Evolutionary conservation across 1,284 basidiomycete species (phyloP).

Genomic region (Apiotrichum veenhuisii): DNA sequence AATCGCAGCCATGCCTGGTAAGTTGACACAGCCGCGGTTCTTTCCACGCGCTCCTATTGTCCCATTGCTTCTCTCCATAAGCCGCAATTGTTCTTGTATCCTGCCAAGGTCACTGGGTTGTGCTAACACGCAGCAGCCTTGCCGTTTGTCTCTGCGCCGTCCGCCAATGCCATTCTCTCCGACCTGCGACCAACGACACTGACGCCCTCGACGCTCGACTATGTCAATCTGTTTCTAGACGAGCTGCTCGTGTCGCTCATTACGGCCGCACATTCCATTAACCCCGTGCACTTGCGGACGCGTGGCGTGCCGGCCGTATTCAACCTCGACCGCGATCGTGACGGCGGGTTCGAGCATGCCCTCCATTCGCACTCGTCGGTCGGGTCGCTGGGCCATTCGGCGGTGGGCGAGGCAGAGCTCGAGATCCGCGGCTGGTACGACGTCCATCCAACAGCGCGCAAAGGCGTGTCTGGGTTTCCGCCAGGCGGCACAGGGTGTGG

Average conservation of each 20-base stretch:
- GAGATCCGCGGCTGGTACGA: conserved; percentile 77
- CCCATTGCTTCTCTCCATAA: too few species aligned
- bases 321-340: conserved; percentile 51
- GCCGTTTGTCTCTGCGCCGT: conserved; percentile 61
- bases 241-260: conserved; percentile 77
- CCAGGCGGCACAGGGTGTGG: conserved; percentile 35
- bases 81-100: too few species aligned
- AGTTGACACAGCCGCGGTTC: neutral
- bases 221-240: conserved; percentile 80
- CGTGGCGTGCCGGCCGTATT: conserved; percentile 65
- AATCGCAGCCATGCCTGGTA: conserved; percentile 2
- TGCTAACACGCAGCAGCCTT: neutral
- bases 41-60: too few species aligned
- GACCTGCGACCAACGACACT: conserved; percentile 85
- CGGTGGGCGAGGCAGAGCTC: conserved; percentile 84
- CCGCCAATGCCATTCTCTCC: conserved; percentile 82
- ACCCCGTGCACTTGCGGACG: conserved; percentile 68
- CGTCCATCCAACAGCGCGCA: conserved; percentile 43
- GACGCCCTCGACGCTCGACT: conserved; percentile 64
- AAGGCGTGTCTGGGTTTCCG: conserved; percentile 26
- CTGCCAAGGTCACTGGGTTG: too few species aligned
- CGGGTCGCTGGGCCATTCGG: conserved; percentile 71
- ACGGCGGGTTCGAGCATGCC: conserved; percentile 13
- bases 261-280: conserved; percentile 64
- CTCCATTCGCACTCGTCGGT: conserved; percentile 21